Base-by-base conservation (phyloP, 2,329 filamentous ascomycete genomes). In the Cladosporium sp. region DNA sequence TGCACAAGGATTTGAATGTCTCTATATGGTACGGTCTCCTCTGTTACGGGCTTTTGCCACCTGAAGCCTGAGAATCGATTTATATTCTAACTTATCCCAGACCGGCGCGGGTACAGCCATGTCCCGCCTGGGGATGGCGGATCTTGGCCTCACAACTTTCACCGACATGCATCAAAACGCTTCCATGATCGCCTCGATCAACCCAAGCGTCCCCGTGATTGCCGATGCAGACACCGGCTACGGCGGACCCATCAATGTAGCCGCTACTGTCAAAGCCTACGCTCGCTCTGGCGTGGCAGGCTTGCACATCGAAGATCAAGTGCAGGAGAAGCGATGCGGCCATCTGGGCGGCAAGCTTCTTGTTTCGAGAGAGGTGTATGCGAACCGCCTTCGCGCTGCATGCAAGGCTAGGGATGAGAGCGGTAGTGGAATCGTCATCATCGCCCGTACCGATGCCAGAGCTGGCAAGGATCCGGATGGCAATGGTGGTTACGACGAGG, bases 81-180 rank as follows among this genome's bases (percentile, higher is more conserved):
- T 8, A 16, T 22, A 2, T 33, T 10, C 45, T 58, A 44, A 56
- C 7, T 32, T 1, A 2, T 3, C 7, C 18, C 53, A 83, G 80
- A 84, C 82, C 9, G 82, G 82, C 13, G 81, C 82, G 19, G 82
- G 82, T 38, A 84, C 80, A 1, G 74, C 75, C 13, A 79, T 80
- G 54, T 85, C 82, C 0, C 71, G 75, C 28, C 76, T 86, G 0
- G 82, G 83, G 31, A 76, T 77, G 70, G 76, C 83, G 2, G 83
- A 86, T 61, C 76, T 86, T 3, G 83, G 81, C 40, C 70, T 86
- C 10, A 77, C 80, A 2, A 80, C 80, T 1, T 71, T 83, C 32
- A 76, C 78, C 61, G 82, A 86, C 66, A 86, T 86, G 82, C 71
- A 73, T 34, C 69, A 71, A 42, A 81, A 85, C 63, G 82, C 82